Evolutionary conservation across 1,284 basidiomycete genomes (phyloP).

Genomic region (Trametes sp.): DNA sequence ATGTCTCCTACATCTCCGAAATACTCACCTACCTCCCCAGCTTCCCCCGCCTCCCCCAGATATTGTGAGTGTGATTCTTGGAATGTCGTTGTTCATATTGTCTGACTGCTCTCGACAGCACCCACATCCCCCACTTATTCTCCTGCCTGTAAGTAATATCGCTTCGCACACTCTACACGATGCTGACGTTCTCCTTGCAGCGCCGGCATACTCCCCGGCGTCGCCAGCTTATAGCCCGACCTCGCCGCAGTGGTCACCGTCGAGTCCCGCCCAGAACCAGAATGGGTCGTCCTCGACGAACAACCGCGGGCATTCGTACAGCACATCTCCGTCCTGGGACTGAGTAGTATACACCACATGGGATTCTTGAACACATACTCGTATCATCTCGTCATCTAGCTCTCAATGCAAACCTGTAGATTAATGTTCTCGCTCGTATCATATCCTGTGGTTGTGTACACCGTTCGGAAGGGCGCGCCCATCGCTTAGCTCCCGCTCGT

Average conservation of each 20-base stretch:
- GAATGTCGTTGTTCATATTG: neutral
- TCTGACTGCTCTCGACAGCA: conserved; percentile 50
- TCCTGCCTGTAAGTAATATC: conserved; percentile 70
- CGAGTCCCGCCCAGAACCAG: conserved; percentile 69
- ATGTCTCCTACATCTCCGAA: conserved; percentile 87
- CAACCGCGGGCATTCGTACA: conserved; percentile 53
- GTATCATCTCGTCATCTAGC: conserved; percentile 32
- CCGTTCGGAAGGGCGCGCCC: too few species aligned
- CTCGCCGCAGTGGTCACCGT: conserved; percentile 82
- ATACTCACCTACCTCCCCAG: conserved; percentile 86
- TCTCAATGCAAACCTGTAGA: conserved; percentile 38
- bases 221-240: conserved; percentile 86
- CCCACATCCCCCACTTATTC: conserved; percentile 88
- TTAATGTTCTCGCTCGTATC: conserved; percentile 32
- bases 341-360: conserved; percentile 41
- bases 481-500: too few species aligned
- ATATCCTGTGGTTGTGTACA: conserved; percentile 7
- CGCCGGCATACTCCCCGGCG: conserved; percentile 75
- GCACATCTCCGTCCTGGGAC: conserved; percentile 66
- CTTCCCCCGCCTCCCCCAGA: conserved; percentile 86
- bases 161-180: neutral
- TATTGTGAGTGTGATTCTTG: conserved; percentile 68
- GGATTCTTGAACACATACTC: conserved; percentile 35
- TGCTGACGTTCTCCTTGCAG: conserved; percentile 21
- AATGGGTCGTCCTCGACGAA: conserved; percentile 49